Percentiles rank a stretch among this genome's conserved stretches.
Conservation (phyloP, 2,329 filamentous ascomycete genomes). For the Clarireedia monteithiana region DNA sequence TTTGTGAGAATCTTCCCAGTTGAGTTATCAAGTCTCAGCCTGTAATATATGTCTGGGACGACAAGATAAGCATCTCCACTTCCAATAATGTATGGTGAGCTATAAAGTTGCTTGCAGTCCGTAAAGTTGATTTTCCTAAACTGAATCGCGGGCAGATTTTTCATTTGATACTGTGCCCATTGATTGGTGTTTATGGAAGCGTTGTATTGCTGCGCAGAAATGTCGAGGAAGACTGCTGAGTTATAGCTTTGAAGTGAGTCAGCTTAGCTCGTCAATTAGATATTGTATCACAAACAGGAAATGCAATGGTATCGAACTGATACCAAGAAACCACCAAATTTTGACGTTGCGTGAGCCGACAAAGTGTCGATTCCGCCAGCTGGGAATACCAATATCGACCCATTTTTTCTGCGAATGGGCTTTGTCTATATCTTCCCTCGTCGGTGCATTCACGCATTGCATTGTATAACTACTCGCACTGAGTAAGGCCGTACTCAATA, state of each 20-base stretch:
- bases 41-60: slow-evolving; percentile 9
- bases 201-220: slow-evolving; percentile 17
- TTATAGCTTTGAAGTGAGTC: slow-evolving; percentile 11
- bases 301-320: slow-evolving; percentile 20
- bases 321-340: slow-evolving; percentile 16
- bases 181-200: slow-evolving; percentile 12
- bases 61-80: slow-evolving; percentile 11
- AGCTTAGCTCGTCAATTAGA: no score
- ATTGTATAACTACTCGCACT: slow-evolving; percentile 43
- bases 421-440: slow-evolving; percentile 38
- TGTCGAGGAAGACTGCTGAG: slow-evolving; percentile 17
- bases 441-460: slow-evolving; percentile 44
- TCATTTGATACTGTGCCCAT: slow-evolving; percentile 1
- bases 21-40: neutral
- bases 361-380: slow-evolving; percentile 31
- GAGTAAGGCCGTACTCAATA: slow-evolving; percentile 37
- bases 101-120: neutral
- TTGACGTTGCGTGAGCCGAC: slow-evolving; percentile 10
- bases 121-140: neutral
- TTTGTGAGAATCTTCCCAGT: slow-evolving; percentile 13
- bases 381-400: slow-evolving; percentile 39
- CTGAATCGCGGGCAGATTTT: neutral
- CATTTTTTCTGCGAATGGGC: slow-evolving; percentile 36
- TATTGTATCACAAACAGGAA: slow-evolving; percentile 13
- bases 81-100: slow-evolving; percentile 8